These are phyloP conservation scores for Botrytis hyacinthi DNA, from an alignment of 2,329 filamentous ascomycete genomes.

Conservation along the genomic window DNA sequence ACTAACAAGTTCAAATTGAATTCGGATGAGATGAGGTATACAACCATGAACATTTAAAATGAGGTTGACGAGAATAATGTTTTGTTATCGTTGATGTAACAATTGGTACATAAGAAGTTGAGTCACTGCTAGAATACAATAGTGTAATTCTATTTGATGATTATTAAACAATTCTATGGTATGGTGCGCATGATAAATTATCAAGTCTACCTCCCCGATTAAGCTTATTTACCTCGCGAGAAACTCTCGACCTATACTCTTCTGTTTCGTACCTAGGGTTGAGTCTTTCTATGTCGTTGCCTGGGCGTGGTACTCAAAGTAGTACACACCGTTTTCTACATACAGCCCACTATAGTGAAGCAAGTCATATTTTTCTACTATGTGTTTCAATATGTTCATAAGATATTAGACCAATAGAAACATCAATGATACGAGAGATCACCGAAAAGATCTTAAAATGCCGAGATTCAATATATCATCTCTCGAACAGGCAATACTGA, in stretches of 20 bases:
- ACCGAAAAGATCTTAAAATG: neutral
- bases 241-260: neutral
- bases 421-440: neutral
- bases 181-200: neutral
- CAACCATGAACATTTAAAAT: neutral
- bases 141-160: neutral
- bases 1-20: neutral
- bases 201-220: neutral
- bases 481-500: neutral
- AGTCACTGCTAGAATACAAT: neutral
- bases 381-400: neutral
- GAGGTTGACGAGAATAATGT: neutral
- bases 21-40: neutral
- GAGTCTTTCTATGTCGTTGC: neutral
- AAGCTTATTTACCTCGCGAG: neutral
- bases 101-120: neutral
- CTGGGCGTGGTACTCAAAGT: neutral
- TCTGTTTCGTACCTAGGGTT: neutral
- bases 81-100: neutral
- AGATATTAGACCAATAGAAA: neutral
- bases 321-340: neutral
- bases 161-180: neutral
- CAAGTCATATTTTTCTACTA: neutral
- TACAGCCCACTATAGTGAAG: neutral
- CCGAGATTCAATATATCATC: neutral